These are phyloP conservation scores for Cercophora newfieldiana DNA, from an alignment of 495 filamentous ascomycete genomes.

Conservation along the genomic window DNA sequence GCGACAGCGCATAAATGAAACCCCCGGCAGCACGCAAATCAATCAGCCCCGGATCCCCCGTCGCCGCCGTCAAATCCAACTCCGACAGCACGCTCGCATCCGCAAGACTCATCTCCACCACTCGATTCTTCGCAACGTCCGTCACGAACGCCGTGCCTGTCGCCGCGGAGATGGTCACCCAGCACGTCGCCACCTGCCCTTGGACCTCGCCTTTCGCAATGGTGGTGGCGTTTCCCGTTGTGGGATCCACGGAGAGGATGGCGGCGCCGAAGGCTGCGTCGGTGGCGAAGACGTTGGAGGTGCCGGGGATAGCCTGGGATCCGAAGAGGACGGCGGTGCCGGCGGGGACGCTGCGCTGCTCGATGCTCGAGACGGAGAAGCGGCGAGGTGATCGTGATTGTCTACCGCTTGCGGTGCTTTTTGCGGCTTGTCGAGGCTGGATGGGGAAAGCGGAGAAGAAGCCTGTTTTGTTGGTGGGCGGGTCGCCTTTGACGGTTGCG, in stretches of 20 bases:
- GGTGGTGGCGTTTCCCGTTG: constrained; percentile 21
- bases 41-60: constrained; percentile 53
- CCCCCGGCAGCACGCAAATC: constrained; percentile 53
- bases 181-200: constrained; percentile 58
- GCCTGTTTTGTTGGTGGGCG: constrained; percentile 50
- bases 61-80: constrained; percentile 39
- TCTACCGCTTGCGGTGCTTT: not conserved
- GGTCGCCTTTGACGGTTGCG: constrained; percentile 58
- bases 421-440: constrained; percentile 18
- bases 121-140: constrained; percentile 49
- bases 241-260: constrained; percentile 31
- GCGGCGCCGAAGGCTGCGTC: constrained; percentile 57
- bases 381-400: not conserved
- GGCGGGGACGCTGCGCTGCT: constrained; percentile 35
- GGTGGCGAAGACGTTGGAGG: constrained; percentile 48
- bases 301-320: constrained; percentile 43
- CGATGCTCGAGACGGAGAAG: constrained; percentile 20
- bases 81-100: constrained; percentile 40
- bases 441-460: constrained; percentile 49
- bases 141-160: constrained; percentile 55
- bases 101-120: constrained; percentile 52
- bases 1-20: constrained; percentile 56
- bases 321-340: constrained; percentile 60
- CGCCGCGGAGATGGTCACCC: constrained; percentile 45
- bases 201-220: constrained; percentile 33